Evolutionary conservation across 345 rosid species (phyloP).

Genomic region (Eucalyptus microcorys): DNA sequence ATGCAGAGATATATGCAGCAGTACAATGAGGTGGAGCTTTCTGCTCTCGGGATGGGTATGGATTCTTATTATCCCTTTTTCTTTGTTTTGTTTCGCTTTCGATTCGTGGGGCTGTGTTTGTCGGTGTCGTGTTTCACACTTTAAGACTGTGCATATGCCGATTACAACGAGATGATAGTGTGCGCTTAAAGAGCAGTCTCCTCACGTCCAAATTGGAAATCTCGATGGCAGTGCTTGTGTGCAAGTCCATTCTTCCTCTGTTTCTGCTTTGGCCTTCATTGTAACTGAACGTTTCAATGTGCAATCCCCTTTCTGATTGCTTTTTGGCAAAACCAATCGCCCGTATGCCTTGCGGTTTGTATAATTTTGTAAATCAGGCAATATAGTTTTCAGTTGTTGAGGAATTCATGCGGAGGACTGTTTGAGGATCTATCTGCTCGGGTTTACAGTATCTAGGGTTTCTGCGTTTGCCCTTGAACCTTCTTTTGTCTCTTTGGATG

Average conservation of each 20-base stretch:
- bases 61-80: background rate
- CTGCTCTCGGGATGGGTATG: slow-evolving; percentile 97
- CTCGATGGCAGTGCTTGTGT: background rate
- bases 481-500: background rate
- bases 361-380: background rate
- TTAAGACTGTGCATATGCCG: background rate
- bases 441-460: background rate
- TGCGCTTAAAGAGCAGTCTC: background rate
- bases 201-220: background rate
- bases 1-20: slow-evolving; percentile 93
- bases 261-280: background rate
- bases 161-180: background rate
- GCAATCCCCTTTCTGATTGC: background rate
- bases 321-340: background rate
- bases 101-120: background rate
- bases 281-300: background rate
- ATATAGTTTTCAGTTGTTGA: background rate
- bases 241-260: background rate
- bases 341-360: background rate
- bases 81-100: background rate
- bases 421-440: background rate
- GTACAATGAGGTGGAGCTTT: slow-evolving; percentile 72
- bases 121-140: background rate
- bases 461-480: background rate
- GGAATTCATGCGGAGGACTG: background rate